Evolutionary conservation across 176 grass and related monocot genomes (phyloP).

Genomic region (Musa troglodytarum): DNA sequence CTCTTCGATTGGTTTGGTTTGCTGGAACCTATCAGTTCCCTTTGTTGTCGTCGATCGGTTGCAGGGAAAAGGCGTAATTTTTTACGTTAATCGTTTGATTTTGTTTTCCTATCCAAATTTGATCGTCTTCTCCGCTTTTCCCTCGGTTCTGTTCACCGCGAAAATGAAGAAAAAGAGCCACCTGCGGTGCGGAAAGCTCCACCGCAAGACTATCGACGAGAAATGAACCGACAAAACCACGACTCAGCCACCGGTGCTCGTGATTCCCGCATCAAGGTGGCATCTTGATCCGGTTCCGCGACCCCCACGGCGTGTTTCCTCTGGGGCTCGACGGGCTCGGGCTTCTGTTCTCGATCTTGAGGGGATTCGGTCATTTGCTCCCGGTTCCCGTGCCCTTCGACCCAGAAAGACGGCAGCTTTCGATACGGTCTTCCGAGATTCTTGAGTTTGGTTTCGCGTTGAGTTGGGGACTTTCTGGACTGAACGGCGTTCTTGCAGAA

Average conservation of each 20-base stretch:
- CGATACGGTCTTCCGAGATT: neutral
- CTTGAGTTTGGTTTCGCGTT: too few species aligned
- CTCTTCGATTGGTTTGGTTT: neutral
- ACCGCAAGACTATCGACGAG: neutral
- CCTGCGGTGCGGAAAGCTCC: neutral
- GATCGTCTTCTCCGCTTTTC: slow-evolving; percentile 2
- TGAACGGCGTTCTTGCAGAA: too few species aligned
- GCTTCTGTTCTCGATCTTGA: neutral
- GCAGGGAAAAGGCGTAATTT: neutral
- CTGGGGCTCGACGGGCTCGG: neutral
- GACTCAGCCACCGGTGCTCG: neutral
- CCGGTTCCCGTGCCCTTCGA: neutral
- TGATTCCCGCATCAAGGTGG: neutral
- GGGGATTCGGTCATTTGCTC: too few species aligned
- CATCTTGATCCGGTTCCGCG: slow-evolving; percentile 1
- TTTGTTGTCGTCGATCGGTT: neutral
- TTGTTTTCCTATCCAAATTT: neutral
- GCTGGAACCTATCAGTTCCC: neutral
- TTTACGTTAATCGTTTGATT: neutral
- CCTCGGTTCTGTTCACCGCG: neutral
- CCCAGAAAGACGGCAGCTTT: neutral
- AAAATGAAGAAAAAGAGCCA: neutral
- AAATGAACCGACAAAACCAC: neutral
- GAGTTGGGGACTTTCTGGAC: neutral
- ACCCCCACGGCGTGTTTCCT: neutral